Evolutionary conservation across 805 yeast genomes (phyloP).

Genomic region (Kuraishia hungarica): DNA sequence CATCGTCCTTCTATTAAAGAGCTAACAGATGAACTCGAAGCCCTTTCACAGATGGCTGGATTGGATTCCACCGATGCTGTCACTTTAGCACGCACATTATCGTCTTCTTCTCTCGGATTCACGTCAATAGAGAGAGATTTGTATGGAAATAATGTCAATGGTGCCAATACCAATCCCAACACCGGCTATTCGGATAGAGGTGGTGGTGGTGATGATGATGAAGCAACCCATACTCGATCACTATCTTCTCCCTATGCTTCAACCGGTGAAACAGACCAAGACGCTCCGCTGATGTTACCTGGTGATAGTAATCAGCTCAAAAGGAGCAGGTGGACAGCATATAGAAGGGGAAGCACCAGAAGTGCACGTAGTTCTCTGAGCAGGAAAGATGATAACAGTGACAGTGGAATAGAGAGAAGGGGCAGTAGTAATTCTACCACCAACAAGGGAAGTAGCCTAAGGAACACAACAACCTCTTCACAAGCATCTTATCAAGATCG

Average conservation of each 20-base stretch:
- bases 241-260: constrained; percentile 9
- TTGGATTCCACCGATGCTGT: constrained; percentile 74
- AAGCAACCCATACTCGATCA: constrained; percentile 5
- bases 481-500: not conserved
- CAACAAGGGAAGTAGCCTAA: not conserved
- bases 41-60: constrained; percentile 69
- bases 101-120: constrained; percentile 58
- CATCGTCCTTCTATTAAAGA: constrained; percentile 55
- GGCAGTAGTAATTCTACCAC: not conserved
- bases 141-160: constrained; percentile 20
- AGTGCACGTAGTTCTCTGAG: not conserved
- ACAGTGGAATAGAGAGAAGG: not conserved
- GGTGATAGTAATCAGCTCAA: constrained; percentile 14
- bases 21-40: constrained; percentile 67
- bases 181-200: constrained; percentile 17
- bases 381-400: not conserved
- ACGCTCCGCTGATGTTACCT: constrained; percentile 5
- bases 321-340: constrained; percentile 43
- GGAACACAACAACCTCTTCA: not conserved
- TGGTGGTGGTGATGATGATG: constrained; percentile 6
- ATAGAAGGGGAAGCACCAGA: constrained; percentile 26
- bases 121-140: constrained; percentile 40
- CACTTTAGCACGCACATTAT: constrained; percentile 71
- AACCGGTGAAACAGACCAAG: constrained; percentile 2
- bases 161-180: too few relatives aligned